Base-by-base conservation (phyloP, 768 basidiomycete species). In the Phaeolepiota aurea region DNA sequence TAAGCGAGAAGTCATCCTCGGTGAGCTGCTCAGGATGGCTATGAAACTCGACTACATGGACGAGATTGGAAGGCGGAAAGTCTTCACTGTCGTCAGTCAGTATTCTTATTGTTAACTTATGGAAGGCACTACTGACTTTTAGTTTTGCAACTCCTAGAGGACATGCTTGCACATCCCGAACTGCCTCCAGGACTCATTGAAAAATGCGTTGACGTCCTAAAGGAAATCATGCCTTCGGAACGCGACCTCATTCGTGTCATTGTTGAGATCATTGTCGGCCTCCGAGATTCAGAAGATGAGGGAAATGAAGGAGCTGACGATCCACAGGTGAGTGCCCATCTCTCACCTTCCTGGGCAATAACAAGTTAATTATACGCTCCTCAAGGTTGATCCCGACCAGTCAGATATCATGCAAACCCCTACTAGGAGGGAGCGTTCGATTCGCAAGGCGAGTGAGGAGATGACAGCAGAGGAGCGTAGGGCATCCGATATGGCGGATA, bases 31-130 rank as follows among this genome's bases (percentile, higher is more conserved):
- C 22, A 74, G 74, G 41, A 75, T 96, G 44, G 84, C 87, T 0
- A 70, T 88, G 20, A 82, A 82, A 48, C 65, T 91, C 31, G 94
- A 98, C 58, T 97, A 93, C 49, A 79, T 80, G 18, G 94, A 99
- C 58, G 93, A 97, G 57, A 91, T 94, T 53, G 94, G 94, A 5
- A 63, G 94, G 41, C 65, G 94, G 42, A 91, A 89, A 61, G 86
- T 92, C 64, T 92, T 91, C 54, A 74, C 79, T 32, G 81, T 97
- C 20, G 81, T 92, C 48, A 80, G 91, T 84, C 54, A 61, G 86
- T 80, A 7, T n/a, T 15, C 15, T 35, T 15, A 35, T 37, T 36
- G 32, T 38, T 15, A 19, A 35, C 34, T 35, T 35, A 10, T 10
- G 10, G 15, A 16, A 11, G n/a, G 1, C 15, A 16, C n/a, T n/a